phyloP scores from a whole-genome alignment of 2,329 filamentous ascomycete species.

The Diaporthe helianthi region DNA sequence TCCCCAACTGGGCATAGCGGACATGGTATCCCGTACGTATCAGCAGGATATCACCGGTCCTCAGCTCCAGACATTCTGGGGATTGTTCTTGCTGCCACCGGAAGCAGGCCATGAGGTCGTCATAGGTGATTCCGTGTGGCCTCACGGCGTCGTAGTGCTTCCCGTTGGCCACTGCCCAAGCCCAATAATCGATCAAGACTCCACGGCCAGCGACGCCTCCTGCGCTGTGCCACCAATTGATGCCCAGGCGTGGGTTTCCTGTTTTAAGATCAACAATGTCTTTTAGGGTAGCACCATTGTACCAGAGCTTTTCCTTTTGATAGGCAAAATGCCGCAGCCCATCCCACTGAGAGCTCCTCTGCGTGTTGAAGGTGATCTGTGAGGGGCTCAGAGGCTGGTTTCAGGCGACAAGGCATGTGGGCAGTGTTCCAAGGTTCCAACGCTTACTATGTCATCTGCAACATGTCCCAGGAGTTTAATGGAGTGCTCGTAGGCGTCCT shows the following conservation, averaged over 20 bases:
- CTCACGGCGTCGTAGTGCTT: background rate
- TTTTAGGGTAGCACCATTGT: conserved; percentile 4
- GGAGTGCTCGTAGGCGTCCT: conserved; percentile 7
- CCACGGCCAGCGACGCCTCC: conserved; percentile 24
- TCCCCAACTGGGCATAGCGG: background rate
- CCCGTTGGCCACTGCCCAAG: background rate
- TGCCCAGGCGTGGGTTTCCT: background rate
- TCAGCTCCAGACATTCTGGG: background rate
- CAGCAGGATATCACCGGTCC: conserved; percentile 23
- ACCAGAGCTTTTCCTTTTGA: conserved; percentile 21
- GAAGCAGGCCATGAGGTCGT: conserved; percentile 20
- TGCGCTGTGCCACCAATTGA: conserved; percentile 10
- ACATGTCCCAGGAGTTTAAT: background rate
- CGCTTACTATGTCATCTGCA: background rate
- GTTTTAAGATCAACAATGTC: background rate
- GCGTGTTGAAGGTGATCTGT: conserved; percentile 50
- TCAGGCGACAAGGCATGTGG: no score
- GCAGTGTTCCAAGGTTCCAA: background rate
- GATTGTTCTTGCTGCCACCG: conserved; percentile 4
- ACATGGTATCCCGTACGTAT: conserved; percentile 23
- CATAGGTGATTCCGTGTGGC: background rate
- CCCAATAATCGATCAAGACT: conserved; percentile 26
- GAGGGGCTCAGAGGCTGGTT: conserved; percentile 52
- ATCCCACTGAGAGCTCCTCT: conserved; percentile 57
- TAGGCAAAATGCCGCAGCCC: conserved; percentile 51